These are phyloP conservation scores for Talaromyces islandicus DNA, from an alignment of 2,329 filamentous ascomycete species.

Conservation along the genomic window DNA sequence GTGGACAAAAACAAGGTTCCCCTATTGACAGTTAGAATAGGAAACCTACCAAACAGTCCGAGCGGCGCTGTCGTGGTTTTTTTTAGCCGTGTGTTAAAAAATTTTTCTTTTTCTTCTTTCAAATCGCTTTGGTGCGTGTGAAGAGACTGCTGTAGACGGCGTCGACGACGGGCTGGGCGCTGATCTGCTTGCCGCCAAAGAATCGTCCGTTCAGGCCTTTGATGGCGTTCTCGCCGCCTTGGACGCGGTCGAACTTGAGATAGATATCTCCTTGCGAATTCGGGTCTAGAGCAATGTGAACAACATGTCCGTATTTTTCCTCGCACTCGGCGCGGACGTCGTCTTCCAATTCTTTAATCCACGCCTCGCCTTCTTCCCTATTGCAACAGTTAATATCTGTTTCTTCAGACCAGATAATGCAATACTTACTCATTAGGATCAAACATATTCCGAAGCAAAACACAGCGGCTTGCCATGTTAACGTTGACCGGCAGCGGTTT, in stretches of 20 bases:
- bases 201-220: constrained; percentile 95
- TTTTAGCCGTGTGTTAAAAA: constrained; percentile 15
- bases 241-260: constrained; percentile 93
- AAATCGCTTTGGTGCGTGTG: constrained; percentile 77
- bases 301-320: constrained; percentile 91
- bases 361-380: constrained; percentile 78
- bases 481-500: constrained; percentile 79
- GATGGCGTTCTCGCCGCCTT: constrained; percentile 94
- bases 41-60: constrained; percentile 22
- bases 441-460: constrained; percentile 94
- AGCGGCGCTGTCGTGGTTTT: neutral
- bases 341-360: constrained; percentile 90
- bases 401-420: too few relatives aligned
- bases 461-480: constrained; percentile 87
- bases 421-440: constrained; percentile 76
- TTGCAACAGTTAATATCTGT: too few relatives aligned
- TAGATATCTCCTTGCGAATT: constrained; percentile 96
- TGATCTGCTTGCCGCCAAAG: constrained; percentile 90
- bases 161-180: constrained; percentile 92
- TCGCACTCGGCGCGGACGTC: constrained; percentile 92
- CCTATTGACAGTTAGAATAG: constrained; percentile 18
- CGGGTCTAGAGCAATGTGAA: constrained; percentile 91
- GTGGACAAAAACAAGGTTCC: constrained; percentile 10
- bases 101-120: constrained; percentile 11
- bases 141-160: constrained; percentile 98